Evolutionary conservation across 1,139 yeast genomes (phyloP), one percentile per base, ranked within the genome.

Genomic region (Blastobotrys raffinosifermentans): DNA sequence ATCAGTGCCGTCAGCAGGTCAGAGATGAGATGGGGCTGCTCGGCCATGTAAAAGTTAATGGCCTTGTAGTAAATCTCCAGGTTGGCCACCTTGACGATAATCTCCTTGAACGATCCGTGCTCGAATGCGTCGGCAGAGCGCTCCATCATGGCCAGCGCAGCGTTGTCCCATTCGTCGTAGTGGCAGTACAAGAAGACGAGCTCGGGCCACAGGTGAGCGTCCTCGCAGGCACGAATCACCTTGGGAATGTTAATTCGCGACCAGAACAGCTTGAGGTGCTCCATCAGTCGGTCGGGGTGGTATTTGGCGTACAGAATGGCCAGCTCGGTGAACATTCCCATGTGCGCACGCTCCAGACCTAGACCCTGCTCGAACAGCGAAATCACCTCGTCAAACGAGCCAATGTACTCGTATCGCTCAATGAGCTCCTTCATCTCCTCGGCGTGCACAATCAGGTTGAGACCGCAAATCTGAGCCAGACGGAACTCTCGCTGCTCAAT

Each of bases 131-230:
- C 84, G 45, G 93, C 87, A 3, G 95, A 81, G 60, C 78, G 87
- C 62, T 91, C 96, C 70, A 91, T 91, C 91, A 91, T 86, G n/a
- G 96, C 80, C 62, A 91, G 73, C 29, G 96, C 91, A 45, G 98
- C 98, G 61, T 91, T 91, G 65, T 93, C 99, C 95, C 96, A 93
- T 69, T 93, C 98, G 61, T 91, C 98, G 61, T 91, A 91, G 63
- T 91, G 99, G 58, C 96, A 89, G 68, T 91, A 89, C 60, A 91
- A 72, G 77, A 93, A 91, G 42, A 91, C 87, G 55, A 91, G 72
- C 68, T 93, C 98, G 19, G 94, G 94, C 87, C 96, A 93, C 57
- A 91, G 71, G 57, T 93, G 98, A 20, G 95, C 94, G 43, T 71
- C 77, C 63, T 91, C 97, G 58, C 94, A 84, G 18, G 96, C 96